phyloP scores from a whole-genome alignment of 163 green algal species.

The Chlorella variabilis region DNA sequence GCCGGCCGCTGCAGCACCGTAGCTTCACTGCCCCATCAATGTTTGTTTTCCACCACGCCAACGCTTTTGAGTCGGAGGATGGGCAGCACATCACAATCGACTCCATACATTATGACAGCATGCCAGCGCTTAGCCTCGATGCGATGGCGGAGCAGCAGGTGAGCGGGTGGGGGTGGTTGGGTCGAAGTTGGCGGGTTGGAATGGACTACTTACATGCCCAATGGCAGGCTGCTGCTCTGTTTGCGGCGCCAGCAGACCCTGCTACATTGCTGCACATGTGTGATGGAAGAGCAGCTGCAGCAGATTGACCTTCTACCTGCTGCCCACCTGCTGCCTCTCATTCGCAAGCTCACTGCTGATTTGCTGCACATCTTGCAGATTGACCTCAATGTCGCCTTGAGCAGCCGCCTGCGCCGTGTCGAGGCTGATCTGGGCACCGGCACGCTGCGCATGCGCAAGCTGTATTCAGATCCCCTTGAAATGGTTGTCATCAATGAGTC shows the following conservation, averaged over 20 bases:
- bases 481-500: conserved; percentile 45
- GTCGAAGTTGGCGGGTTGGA: no score
- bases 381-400: conserved; percentile 52
- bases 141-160: conserved; percentile 48
- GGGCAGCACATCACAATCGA: conserved; percentile 45
- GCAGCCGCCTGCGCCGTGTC: conserved; percentile 32
- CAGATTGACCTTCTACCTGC: no score
- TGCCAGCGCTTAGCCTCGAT: conserved; percentile 43
- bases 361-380: no score
- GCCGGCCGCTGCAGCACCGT: conserved; percentile 8
- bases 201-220: no score
- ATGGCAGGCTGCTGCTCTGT: no score
- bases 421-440: conserved; percentile 22
- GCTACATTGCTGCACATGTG: no score
- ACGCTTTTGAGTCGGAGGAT: conserved; percentile 59
- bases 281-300: no score
- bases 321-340: no score
- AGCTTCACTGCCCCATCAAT: conserved; percentile 37
- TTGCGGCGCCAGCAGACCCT: no score
- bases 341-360: no score
- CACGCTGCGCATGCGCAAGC: conserved; percentile 10
- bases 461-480: conserved; percentile 43
- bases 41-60: conserved; percentile 73
- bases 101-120: conserved; percentile 43
- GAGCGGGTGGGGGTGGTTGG: no score